These are phyloP conservation scores for Aspergillus terreus DNA, from an alignment of 2,329 filamentous ascomycete genomes.

Conservation along the genomic window DNA sequence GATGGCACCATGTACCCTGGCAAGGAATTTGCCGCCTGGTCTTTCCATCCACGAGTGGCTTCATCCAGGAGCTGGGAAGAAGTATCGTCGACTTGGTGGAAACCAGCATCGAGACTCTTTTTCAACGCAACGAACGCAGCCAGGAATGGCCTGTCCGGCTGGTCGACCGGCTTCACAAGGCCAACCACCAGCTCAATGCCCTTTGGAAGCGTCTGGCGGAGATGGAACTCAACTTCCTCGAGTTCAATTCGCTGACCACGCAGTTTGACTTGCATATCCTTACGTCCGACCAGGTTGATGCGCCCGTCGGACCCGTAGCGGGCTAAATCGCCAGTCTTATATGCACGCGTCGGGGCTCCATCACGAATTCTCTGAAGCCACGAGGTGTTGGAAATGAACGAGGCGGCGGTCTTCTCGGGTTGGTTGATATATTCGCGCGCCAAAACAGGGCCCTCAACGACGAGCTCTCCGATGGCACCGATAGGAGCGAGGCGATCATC, in stretches of 20 bases:
- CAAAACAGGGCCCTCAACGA: conserved; percentile 10
- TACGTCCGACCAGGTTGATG: conserved; percentile 27
- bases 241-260: conserved; percentile 31
- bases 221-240: conserved; percentile 25
- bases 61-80: conserved; percentile 2
- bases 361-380: conserved; percentile 6
- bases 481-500: conserved; percentile 6
- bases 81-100: conserved; percentile 1
- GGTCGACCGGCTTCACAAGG: conserved; percentile 3
- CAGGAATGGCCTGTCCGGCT: conserved; percentile 9
- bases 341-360: conserved; percentile 16
- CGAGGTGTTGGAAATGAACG: conserved; percentile 21
- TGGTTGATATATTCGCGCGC: conserved; percentile 24
- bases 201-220: conserved; percentile 3
- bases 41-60: conserved; percentile 7
- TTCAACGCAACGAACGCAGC: conserved; percentile 8
- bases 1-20: conserved; percentile 12
- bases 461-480: conserved; percentile 9
- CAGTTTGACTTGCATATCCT: conserved; percentile 32
- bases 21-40: not conserved
- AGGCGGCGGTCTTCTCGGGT: conserved; percentile 17
- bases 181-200: conserved; percentile 6
- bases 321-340: conserved; percentile 33
- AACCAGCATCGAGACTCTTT: conserved; percentile 7
- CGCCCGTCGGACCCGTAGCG: conserved; percentile 25